phyloP scores from a whole-genome alignment of 805 yeast species.

The Metschnikowia noctiluminum region DNA sequence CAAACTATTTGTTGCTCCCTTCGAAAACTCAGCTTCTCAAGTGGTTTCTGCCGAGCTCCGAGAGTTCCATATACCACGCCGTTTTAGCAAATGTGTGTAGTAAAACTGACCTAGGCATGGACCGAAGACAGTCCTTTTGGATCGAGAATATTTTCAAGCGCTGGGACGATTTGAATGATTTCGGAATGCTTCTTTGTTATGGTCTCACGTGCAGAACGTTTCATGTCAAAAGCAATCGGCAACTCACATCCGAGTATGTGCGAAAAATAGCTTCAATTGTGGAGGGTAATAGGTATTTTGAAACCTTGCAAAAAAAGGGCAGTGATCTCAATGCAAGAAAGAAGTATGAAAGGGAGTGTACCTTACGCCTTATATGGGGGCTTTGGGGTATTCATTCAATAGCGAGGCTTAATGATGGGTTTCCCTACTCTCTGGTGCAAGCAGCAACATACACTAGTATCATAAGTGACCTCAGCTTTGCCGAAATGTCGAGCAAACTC shows the following conservation, averaged over 20 bases:
- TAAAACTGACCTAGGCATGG: slow-evolving; percentile 3
- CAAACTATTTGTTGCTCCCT: slow-evolving; percentile 22
- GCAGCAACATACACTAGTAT: slow-evolving; percentile 1
- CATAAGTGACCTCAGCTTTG: slow-evolving; percentile 11
- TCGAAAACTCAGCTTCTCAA: slow-evolving; percentile 19
- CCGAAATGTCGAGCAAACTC: slow-evolving; percentile 12
- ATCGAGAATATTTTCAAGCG: slow-evolving; percentile 17
- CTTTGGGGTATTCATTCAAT: slow-evolving; percentile 17
- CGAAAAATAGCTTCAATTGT: slow-evolving; percentile 21
- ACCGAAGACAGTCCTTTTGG: slow-evolving; percentile 23
- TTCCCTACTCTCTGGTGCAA: slow-evolving; percentile 18
- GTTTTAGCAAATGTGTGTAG: slow-evolving; percentile 22
- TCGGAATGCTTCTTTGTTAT: slow-evolving; percentile 25
- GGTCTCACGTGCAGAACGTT: slow-evolving; percentile 19
- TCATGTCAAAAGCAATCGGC: slow-evolving; percentile 10
- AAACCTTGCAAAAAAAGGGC: slow-evolving; percentile 9
- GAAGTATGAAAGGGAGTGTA: slow-evolving; percentile 22
- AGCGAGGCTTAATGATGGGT: slow-evolving; percentile 19
- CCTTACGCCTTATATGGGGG: slow-evolving; percentile 25
- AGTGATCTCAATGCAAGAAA: slow-evolving; percentile 17
- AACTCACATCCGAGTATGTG: slow-evolving; percentile 14
- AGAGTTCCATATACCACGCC: slow-evolving; percentile 25
- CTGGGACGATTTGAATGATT: slow-evolving; percentile 26
- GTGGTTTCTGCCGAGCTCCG: slow-evolving; percentile 20
- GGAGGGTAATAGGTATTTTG: slow-evolving; percentile 19